Conservation (phyloP, 2,329 filamentous ascomycete species). For the Hypoxylon sp. region DNA sequence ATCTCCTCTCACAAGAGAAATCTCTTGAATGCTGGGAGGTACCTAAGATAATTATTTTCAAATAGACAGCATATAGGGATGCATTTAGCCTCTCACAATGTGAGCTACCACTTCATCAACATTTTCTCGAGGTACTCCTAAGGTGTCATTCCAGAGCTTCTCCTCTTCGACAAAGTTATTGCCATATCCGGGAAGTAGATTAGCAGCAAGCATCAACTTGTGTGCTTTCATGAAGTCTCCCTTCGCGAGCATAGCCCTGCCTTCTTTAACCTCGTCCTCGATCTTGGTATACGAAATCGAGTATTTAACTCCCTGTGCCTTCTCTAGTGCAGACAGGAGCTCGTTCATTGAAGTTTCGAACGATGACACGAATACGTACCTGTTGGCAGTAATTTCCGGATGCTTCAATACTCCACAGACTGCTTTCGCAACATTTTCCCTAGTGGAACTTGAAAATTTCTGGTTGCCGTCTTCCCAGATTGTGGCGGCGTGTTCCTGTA, state of each 20-base stretch:
- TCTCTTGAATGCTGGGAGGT: too few relatives aligned
- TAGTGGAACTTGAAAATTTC: conserved; percentile 9
- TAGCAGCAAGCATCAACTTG: conserved; percentile 14
- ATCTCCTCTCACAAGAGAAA: too few relatives aligned
- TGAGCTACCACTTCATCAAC: conserved; percentile 29
- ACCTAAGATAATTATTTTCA: background rate
- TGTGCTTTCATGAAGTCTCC: conserved; percentile 19
- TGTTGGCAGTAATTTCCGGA: conserved; percentile 5
- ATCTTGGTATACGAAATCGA: background rate
- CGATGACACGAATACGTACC: conserved; percentile 14
- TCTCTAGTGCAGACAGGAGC: conserved; percentile 10
- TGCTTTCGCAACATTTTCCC: background rate
- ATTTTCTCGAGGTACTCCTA: conserved; percentile 6
- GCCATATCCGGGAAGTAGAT: conserved; percentile 11
- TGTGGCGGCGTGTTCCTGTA: conserved; percentile 3
- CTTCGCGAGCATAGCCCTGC: conserved; percentile 6
- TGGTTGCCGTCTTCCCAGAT: conserved; percentile 17
- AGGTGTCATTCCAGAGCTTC: conserved; percentile 4
- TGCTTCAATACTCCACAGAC: conserved; percentile 5
- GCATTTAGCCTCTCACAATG: background rate
- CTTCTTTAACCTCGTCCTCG: conserved; percentile 2
- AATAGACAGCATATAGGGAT: too few relatives aligned
- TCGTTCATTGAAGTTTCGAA: conserved; percentile 19
- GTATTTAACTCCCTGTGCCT: conserved; percentile 9
- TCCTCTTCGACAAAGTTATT: conserved; percentile 10